Evolutionary conservation across 805 yeast species (phyloP), one percentile per base, ranked within the genome.

Genomic region (Metschnikowia matae): DNA sequence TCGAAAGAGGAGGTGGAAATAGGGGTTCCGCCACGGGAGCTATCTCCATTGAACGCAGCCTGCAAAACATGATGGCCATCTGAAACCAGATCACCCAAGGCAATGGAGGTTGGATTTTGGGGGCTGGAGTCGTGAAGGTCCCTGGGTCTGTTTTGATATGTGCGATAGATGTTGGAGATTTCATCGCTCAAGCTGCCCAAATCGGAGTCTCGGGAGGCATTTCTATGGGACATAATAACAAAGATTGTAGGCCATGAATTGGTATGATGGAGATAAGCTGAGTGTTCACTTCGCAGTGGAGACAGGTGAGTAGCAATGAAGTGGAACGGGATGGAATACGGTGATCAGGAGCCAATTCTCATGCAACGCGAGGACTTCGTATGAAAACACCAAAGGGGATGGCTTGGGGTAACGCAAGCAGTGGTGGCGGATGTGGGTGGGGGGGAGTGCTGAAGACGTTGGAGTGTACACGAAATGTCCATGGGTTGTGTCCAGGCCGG

Each of bases 1-100:
- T 71, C 75, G 54, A 71, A 68, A 6, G 69, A 54, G n/a, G 55
- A 50, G 6, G 55, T 15, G 7, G 70, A 63, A 6, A 58, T 57
- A 2, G 73, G 74, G 2, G 71, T 65, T 37, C 57, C 63, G 0
- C 70, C 71, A 4, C 64, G 69, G 0, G 57, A 48, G 6, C 23
- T 39, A 1, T 54, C 69, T 58, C 47, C 59, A 59, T 8, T 50
- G 52, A 44, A 35, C 15, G 46, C 46, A 14, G 40, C 13, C 40
- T 36, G 46, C 6, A 44, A 35, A 6, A 35, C 7, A 17, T n/a
- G 23, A 21, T 44, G 40, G 23, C 40, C 34, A 8, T 44, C 40
- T 4, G 29, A 21, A 14, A 38, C 23, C 18, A 21, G 21, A 31
- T 44, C 40, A 15, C 15, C 40, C 23, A 34, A 34, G 34, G 39